Evolutionary conservation across 768 basidiomycete genomes (phyloP), one percentile per base, ranked within the genome.

Genomic region (Suillus tomentosus): DNA sequence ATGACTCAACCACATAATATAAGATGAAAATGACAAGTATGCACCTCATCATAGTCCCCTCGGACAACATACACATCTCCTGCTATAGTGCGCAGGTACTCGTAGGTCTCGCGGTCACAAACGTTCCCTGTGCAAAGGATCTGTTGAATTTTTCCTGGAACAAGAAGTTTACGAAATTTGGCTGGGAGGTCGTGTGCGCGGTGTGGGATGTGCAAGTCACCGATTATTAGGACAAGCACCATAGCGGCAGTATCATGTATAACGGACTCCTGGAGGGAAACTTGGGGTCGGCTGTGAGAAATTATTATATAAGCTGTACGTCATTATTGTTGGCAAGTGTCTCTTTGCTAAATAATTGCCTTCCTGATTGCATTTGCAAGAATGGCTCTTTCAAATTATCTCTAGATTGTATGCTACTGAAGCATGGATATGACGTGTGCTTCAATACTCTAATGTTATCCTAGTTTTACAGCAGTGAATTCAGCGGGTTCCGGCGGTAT

Each of bases 81-180:
- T 19, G 93, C 90, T n/a, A 99, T 92, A 15, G 93, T 95, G 68
- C 94, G 84, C 27, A 99, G 82, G 80, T 97, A 99, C 69, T 98
- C 97, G 77, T 92, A 95, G 8, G 97, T 99, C 78, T 99, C 96
- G 71, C 90, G 89, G 79, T 99, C 97, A 76, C 94, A 96, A 27
- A 98, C 90, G 74, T 99, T 99, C 55, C 97, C 97, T 0, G 96
- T 99, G 75, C 95, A 97, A 31, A 99, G 82, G 64, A 99, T 97
- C 76, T 99, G 96, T 66, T 96, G 94, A 53, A 99, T 99, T 77
- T 99, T 99, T 24, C 97, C 97, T 22, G 92, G 92, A 6, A 94
- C 89, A 60, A 99, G 83, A 1, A 99, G 88, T 73, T 98, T 97
- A 81, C 96, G 96, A 80, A 99, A 99, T 79, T 98, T 98, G 15